Percentiles rank a stretch among this genome's conserved stretches.
Conservation (phyloP, 1,139 yeast genomes). For the Saccharomyces hybrid region DNA sequence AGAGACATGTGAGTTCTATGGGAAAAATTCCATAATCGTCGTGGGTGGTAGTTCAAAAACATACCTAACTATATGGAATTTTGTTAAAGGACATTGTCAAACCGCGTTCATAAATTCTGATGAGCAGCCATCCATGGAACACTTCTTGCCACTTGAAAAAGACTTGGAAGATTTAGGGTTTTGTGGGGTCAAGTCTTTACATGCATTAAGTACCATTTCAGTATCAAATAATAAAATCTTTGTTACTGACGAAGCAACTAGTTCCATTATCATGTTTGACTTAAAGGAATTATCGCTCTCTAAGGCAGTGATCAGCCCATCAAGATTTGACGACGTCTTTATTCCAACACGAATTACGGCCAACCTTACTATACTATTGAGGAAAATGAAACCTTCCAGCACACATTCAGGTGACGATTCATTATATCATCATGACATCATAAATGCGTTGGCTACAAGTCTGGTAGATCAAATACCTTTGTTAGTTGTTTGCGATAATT, state of each 20-base stretch:
- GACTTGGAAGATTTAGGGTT: conserved; percentile 7
- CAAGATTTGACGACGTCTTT: conserved; percentile 5
- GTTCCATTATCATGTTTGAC: conserved; percentile 16
- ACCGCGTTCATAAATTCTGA: conserved; percentile 41
- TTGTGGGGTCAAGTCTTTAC: background rate
- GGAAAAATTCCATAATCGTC: conserved; percentile 38
- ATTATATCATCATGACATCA: conserved; percentile 12
- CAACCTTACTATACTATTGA: conserved; percentile 9
- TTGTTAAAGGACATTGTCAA: conserved; percentile 56
- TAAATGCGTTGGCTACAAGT: conserved; percentile 12
- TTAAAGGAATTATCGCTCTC: conserved; percentile 10
- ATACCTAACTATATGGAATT: conserved; percentile 70
- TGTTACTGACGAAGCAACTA: conserved; percentile 11
- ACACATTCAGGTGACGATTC: background rate
- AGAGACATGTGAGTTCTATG: conserved; percentile 24
- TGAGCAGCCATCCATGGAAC: conserved; percentile 16
- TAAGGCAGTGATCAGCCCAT: conserved; percentile 9
- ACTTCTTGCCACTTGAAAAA: conserved; percentile 11
- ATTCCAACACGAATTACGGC: conserved; percentile 15
- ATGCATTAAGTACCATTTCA: background rate
- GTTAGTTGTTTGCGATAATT: conserved; percentile 19
- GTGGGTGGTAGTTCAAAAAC: conserved; percentile 59
- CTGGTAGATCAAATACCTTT: conserved; percentile 2
- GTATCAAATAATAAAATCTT: conserved; percentile 12
- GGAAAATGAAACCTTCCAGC: conserved; percentile 4